These are phyloP conservation scores for Citrus unshiu DNA, from an alignment of 345 rosid genomes.

Conservation along the genomic window DNA sequence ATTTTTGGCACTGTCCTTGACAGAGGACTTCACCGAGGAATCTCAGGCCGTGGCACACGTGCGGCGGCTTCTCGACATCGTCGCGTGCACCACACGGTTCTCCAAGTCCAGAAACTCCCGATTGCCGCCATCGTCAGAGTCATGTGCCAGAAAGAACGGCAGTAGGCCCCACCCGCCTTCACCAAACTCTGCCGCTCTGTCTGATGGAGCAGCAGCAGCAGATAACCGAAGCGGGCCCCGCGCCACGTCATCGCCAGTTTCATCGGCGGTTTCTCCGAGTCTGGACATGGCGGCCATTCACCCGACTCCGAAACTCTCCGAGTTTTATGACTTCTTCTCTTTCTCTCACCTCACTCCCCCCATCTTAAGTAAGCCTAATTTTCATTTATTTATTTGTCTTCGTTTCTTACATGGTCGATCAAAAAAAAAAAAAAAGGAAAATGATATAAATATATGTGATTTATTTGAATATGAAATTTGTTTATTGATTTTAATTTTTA, in stretches of 20 bases:
- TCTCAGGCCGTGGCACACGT: constrained; percentile 51
- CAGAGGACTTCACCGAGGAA: constrained; percentile 56
- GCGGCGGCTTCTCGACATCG: constrained; percentile 59
- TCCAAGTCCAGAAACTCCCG: constrained; percentile 31
- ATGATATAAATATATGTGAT: too few relatives aligned
- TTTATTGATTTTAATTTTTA: too few relatives aligned
- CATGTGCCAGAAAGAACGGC: constrained; percentile 28
- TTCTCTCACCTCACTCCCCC: constrained; percentile 57
- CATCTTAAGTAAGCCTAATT: constrained; percentile 37
- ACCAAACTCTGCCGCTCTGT: not conserved
- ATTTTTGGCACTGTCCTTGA: constrained; percentile 8
- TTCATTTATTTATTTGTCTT: not conserved
- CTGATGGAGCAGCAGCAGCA: not conserved
- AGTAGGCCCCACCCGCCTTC: constrained; percentile 5
- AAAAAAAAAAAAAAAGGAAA: too few relatives aligned
- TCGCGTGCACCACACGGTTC: constrained; percentile 61
- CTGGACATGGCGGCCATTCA: constrained; percentile 65
- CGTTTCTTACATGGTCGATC: too few relatives aligned
- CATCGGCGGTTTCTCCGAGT: constrained; percentile 34
- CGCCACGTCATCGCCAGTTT: constrained; percentile 4
- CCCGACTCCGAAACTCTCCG: constrained; percentile 63
- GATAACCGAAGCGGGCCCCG: not conserved
- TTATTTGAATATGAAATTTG: too few relatives aligned
- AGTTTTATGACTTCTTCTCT: constrained; percentile 65
- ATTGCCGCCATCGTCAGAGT: constrained; percentile 25